Conservation (phyloP, 768 basidiomycete genomes). For the Pseudohyphozyma bogoriensis region DNA sequence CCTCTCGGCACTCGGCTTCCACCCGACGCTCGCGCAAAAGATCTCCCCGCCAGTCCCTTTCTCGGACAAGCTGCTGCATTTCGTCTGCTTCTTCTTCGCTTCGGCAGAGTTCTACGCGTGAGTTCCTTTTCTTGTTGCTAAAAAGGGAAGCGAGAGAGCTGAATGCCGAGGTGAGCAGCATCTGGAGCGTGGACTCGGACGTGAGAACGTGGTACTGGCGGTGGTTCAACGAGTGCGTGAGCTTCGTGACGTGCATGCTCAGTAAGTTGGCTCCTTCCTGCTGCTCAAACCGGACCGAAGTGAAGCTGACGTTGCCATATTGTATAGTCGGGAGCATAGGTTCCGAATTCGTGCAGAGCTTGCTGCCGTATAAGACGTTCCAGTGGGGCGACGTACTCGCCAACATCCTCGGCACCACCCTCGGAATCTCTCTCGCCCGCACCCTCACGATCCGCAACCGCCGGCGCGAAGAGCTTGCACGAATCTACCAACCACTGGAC, state of each 20-base stretch:
- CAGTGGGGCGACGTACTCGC: not conserved
- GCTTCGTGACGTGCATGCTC: constrained; percentile 5
- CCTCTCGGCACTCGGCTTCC: constrained; percentile 27
- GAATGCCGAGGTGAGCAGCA: not conserved
- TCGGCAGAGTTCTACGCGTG: constrained; percentile 16
- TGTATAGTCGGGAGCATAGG: not conserved
- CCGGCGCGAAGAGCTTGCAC: not conserved
- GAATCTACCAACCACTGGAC: not conserved
- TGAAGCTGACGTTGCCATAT: too few species aligned
- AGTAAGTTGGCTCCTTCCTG: not conserved
- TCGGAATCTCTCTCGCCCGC: not conserved
- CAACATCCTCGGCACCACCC: not conserved
- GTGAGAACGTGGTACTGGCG: constrained; percentile 21
- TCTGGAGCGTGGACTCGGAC: constrained; percentile 21
- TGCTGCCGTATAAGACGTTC: constrained; percentile 1
- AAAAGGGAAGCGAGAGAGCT: too few species aligned
- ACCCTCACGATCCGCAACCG: not conserved
- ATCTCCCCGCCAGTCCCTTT: constrained; percentile 21
- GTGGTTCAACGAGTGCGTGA: constrained; percentile 7
- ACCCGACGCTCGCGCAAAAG: constrained; percentile 24
- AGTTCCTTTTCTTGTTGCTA: not conserved
- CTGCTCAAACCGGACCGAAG: too few species aligned
- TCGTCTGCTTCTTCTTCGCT: constrained; percentile 21
- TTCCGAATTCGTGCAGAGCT: not conserved
- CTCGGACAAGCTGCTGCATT: constrained; percentile 27